phyloP scores from a whole-genome alignment of 1,284 basidiomycete species.

The Termitomyces sp. region DNA sequence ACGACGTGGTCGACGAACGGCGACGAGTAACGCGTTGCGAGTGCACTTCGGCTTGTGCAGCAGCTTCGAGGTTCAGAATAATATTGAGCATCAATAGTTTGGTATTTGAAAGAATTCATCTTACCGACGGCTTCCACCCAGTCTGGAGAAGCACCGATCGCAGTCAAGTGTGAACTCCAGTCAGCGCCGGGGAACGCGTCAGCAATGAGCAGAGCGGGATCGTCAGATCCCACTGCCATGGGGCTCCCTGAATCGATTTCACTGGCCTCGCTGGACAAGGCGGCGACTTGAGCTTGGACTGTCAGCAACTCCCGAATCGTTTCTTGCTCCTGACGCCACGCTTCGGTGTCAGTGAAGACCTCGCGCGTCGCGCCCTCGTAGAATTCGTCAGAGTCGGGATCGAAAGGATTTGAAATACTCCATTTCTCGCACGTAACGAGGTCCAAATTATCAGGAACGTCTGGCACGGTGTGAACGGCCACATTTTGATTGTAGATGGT shows the following conservation, averaged over 20 bases:
- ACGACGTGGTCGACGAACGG: conserved; percentile 15
- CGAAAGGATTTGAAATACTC: conserved; percentile 64
- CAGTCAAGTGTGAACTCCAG: conserved; percentile 21
- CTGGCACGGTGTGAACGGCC: conserved; percentile 46
- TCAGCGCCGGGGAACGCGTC: conserved; percentile 27
- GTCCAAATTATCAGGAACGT: conserved; percentile 23
- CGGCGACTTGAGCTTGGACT: conserved; percentile 20
- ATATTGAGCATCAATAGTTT: not conserved
- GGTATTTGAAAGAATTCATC: not conserved
- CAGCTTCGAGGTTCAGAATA: not conserved
- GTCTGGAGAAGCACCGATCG: conserved; percentile 7
- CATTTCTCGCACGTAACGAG: conserved; percentile 45
- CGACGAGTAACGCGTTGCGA: conserved; percentile 12
- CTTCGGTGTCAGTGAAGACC: conserved; percentile 49
- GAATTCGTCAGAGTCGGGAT: conserved; percentile 79
- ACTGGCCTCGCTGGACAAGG: conserved; percentile 30
- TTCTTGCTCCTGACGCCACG: conserved; percentile 28
- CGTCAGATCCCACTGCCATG: conserved; percentile 37
- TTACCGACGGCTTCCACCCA: conserved; percentile 8
- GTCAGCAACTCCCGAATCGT: conserved; percentile 15
- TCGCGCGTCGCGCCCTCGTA: conserved; percentile 65
- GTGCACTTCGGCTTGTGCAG: not conserved
- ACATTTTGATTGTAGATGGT: conserved; percentile 35
- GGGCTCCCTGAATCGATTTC: conserved; percentile 37
- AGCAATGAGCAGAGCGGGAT: conserved; percentile 32